Base-by-base conservation (phyloP, 2,329 filamentous ascomycete species). In the Neonectria hederae region DNA sequence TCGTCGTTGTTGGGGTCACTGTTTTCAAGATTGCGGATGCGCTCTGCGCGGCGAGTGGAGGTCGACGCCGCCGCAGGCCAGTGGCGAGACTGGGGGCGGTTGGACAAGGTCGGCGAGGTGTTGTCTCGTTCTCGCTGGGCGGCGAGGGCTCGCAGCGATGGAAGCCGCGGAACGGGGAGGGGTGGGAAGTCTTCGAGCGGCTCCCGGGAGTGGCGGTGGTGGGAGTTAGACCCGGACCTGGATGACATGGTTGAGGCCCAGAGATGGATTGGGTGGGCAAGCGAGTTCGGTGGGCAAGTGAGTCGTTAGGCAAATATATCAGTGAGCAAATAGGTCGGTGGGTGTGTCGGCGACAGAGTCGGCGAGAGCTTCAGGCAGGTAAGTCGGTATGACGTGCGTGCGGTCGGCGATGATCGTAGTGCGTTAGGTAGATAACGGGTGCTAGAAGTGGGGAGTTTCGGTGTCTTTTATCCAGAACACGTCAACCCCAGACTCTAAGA, bases 1-100 rank as follows among this genome's bases (percentile, higher is more conserved):
- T 76, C 75, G 60, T 74, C 74, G 42, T 73, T 65, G 49, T 56
- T 65, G 1, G 73, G 58, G 4, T 69, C 53, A 48, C 69, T 69
- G 42, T 78, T 77, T 54, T 79, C 76, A 10, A 78, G 68, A 28
- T 69, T 75, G 46, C 76, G 76, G 51, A 79, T 78, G 63, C 78
- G 77, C 66, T 80, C 78, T 21, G 77, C 78, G 56, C 78, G 74
- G 28, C 76, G 76, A 40, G 75, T 68, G 4, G 73, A 72, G 8
- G 75, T 11, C 4, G 32, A 38, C 32, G 32, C 32, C 5, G 35
- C 14, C 14, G 35, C 60, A 21, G 74, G 72, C 73, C 69, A 77
- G 28, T 72, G 66, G 30, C 68, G 68, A 22, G 71, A 67, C 62
- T 70, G 69, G n/a, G 65, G 65, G 19, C 63, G 65, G 66, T 40